These are phyloP conservation scores for Brassica balearica DNA, from an alignment of 441 rosid species.

Conservation along the genomic window DNA sequence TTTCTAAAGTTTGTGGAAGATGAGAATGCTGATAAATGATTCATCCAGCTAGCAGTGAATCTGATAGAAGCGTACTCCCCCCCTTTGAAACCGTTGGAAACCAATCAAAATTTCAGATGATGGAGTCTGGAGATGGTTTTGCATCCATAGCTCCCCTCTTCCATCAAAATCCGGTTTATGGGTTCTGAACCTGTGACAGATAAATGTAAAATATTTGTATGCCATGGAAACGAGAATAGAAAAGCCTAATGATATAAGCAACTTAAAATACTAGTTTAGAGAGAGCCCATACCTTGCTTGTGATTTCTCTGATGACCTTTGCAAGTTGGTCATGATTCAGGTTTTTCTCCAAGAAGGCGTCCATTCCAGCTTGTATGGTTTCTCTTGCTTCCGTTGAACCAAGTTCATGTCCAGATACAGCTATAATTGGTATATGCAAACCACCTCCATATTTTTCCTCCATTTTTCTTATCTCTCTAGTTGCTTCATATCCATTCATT, in stretches of 20 bases:
- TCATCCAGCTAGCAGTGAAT: conserved; percentile 45
- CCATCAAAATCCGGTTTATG: conserved; percentile 34
- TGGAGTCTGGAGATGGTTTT: conserved; percentile 29
- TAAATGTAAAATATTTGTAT: too few species aligned
- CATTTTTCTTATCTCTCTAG: conserved; percentile 59
- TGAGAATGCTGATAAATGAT: conserved; percentile 46
- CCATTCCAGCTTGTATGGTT: conserved; percentile 65
- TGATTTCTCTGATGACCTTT: not conserved
- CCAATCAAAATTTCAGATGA: conserved; percentile 36
- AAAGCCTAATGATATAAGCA: not conserved
- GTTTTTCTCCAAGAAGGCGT: conserved; percentile 55
- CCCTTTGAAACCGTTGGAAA: conserved; percentile 42
- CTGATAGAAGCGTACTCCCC: conserved; percentile 46
- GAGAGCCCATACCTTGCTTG: not conserved
- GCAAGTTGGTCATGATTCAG: conserved; percentile 32
- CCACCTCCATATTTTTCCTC: conserved; percentile 51
- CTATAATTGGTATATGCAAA: conserved; percentile 69
- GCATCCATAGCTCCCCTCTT: conserved; percentile 41
- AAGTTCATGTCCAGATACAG: conserved; percentile 62
- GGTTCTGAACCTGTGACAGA: not conserved
- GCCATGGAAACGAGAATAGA: not conserved
- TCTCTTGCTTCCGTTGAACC: conserved; percentile 47
- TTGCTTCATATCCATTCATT: conserved; percentile 80
- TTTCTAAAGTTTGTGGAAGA: conserved; percentile 66
- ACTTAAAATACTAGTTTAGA: not conserved